Evolutionary conservation across 495 filamentous ascomycete species (phyloP).

Genomic region (Lasiosphaeris hirsuta): DNA sequence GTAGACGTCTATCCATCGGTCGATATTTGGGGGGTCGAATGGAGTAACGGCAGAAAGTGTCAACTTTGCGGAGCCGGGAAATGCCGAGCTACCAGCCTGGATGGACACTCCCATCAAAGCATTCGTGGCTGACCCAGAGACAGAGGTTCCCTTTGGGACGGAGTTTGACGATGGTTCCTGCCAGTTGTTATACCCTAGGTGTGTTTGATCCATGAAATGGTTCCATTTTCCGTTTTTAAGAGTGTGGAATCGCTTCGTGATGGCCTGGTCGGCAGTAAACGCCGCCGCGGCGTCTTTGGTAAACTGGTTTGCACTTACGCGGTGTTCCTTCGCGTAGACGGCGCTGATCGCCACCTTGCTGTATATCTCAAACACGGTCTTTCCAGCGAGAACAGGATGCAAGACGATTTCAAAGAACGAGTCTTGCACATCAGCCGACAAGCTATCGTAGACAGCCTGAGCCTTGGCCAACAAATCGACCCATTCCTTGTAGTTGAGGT

Average conservation of each 20-base stretch:
- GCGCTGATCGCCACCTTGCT: conserved; percentile 26
- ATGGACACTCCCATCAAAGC: conserved; percentile 56
- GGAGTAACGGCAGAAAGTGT: conserved; percentile 49
- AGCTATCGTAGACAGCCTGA: conserved; percentile 43
- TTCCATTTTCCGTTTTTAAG: conserved; percentile 62
- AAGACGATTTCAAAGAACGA: conserved; percentile 62
- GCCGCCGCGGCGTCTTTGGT: conserved; percentile 48
- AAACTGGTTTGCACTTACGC: conserved; percentile 41
- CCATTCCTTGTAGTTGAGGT: conserved; percentile 56
- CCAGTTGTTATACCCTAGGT: conserved; percentile 41
- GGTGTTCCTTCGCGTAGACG: conserved; percentile 24
- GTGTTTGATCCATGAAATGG: conserved; percentile 39
- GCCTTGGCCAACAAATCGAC: conserved; percentile 44
- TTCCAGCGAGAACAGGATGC: conserved; percentile 56
- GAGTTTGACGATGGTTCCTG: conserved; percentile 57
- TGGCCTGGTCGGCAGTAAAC: conserved; percentile 52
- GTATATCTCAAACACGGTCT: conserved; percentile 35
- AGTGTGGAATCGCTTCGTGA: conserved; percentile 55
- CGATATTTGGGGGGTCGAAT: conserved; percentile 40
- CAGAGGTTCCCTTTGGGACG: conserved; percentile 44
- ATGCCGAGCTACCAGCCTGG: conserved; percentile 49
- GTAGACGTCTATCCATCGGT: conserved; percentile 58
- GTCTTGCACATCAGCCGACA: conserved; percentile 36
- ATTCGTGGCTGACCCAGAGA: conserved; percentile 38
- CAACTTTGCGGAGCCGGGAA: conserved; percentile 46